Conservation (phyloP, 2,329 filamentous ascomycete species). For the Herpomyces periplanetae region DNA sequence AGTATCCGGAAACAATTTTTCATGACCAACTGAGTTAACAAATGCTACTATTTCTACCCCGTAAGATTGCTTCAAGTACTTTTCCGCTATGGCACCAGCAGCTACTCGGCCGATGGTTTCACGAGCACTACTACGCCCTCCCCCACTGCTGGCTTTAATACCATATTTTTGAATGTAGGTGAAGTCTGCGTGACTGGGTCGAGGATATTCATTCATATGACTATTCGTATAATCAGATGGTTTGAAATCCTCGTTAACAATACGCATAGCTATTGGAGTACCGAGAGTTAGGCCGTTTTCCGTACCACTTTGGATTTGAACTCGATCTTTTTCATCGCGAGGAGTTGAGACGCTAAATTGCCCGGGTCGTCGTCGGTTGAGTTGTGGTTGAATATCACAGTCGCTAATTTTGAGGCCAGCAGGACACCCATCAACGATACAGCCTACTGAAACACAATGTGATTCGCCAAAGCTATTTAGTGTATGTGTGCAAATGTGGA, state of each 20-base stretch:
- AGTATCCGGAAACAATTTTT: slow-evolving; percentile 34
- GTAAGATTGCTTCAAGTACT: slow-evolving; percentile 43
- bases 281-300: slow-evolving; percentile 66
- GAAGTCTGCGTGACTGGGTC: slow-evolving; percentile 77
- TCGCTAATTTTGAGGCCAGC: slow-evolving; percentile 57
- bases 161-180: slow-evolving; percentile 95
- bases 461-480: slow-evolving; percentile 42
- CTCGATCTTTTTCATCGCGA: slow-evolving; percentile 58
- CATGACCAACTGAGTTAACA: slow-evolving; percentile 41
- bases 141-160: slow-evolving; percentile 56
- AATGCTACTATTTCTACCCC: slow-evolving; percentile 72
- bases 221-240: slow-evolving; percentile 60
- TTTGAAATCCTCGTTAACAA: slow-evolving; percentile 67
- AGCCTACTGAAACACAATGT: slow-evolving; percentile 67
- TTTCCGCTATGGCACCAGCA: slow-evolving; percentile 65
- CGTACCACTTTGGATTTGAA: slow-evolving; percentile 67
- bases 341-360: slow-evolving; percentile 70
- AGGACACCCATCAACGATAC: slow-evolving; percentile 70
- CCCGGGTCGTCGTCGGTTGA: slow-evolving; percentile 57
- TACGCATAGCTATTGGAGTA: slow-evolving; percentile 53
- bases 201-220: slow-evolving; percentile 66
- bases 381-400: slow-evolving; percentile 63
- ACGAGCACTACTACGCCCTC: slow-evolving; percentile 57
- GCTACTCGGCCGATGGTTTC: slow-evolving; percentile 77
- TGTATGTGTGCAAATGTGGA: too few relatives aligned